Percentiles rank a stretch among this genome's conserved stretches.
phyloP scores from a whole-genome alignment of 2,329 filamentous ascomycete species.

The Colletotrichum sp. region DNA sequence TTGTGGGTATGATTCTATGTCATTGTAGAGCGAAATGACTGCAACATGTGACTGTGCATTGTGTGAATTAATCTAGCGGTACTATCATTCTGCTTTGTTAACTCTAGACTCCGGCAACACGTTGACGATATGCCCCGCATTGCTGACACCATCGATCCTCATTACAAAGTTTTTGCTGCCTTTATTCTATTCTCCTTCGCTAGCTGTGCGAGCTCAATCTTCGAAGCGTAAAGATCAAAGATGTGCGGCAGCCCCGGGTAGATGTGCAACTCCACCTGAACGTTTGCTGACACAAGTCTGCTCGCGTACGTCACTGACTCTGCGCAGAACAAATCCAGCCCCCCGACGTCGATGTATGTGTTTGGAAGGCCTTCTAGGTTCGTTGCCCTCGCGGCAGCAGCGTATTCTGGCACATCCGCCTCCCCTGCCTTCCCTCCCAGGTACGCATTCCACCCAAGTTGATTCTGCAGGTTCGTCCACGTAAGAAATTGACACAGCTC shows the following conservation, averaged over 20 bases:
- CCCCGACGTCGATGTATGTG: slow-evolving; percentile 43
- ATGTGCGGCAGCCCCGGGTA: slow-evolving; percentile 45
- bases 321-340: slow-evolving; percentile 41
- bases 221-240: slow-evolving; percentile 31
- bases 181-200: not conserved
- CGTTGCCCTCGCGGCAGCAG: slow-evolving; percentile 26
- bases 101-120: accelerated
- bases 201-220: not conserved
- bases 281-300: slow-evolving; percentile 32
- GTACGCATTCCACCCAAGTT: slow-evolving; percentile 28
- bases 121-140: not conserved
- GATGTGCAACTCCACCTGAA: slow-evolving; percentile 44
- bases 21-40: too few relatives aligned
- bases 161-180: not conserved
- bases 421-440: slow-evolving; percentile 17
- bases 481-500: slow-evolving; percentile 8
- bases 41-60: too few relatives aligned
- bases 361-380: slow-evolving; percentile 33
- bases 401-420: slow-evolving; percentile 16
- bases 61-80: not conserved
- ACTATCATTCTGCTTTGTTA: not conserved
- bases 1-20: too few relatives aligned
- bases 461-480: slow-evolving; percentile 24
- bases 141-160: accelerated
- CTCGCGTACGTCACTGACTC: slow-evolving; percentile 37